These are phyloP conservation scores for Phanerochaete carnosa DNA, from an alignment of 768 basidiomycete species.

Conservation along the genomic window DNA sequence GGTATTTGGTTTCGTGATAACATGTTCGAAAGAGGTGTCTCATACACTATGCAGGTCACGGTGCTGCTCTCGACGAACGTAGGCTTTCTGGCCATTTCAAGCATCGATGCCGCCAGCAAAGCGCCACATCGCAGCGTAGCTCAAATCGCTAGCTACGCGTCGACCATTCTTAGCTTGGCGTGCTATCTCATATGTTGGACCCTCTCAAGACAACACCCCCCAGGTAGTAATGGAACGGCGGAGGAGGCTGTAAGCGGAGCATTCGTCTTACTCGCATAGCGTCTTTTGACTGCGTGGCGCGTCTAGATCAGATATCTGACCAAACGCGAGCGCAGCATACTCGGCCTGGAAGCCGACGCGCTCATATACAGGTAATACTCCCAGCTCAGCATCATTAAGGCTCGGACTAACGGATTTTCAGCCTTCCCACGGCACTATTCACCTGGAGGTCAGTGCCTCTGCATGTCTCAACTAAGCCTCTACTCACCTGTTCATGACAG, in stretches of 20 bases:
- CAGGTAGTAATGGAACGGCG: constrained; percentile 27
- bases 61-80: constrained; percentile 60
- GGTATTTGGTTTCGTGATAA: constrained; percentile 36
- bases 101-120: constrained; percentile 32
- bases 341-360: constrained; percentile 25
- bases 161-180: constrained; percentile 38
- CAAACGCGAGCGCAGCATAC: constrained; percentile 8
- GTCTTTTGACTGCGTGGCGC: too few species aligned
- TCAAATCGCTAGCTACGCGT: constrained; percentile 42
- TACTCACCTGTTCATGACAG: not conserved
- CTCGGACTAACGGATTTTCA: not conserved
- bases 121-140: constrained; percentile 19
- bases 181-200: constrained; percentile 41
- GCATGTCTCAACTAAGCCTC: constrained; percentile 8
- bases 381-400: too few species aligned
- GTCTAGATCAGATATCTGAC: constrained; percentile 21
- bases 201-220: constrained; percentile 40
- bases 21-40: not conserved
- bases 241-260: constrained; percentile 32
- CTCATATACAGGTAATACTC: constrained; percentile 1
- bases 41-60: constrained; percentile 39
- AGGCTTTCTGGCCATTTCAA: constrained; percentile 52
- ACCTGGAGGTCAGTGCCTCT: constrained; percentile 26
- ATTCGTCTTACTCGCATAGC: not conserved
- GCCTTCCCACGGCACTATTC: constrained; percentile 4